Percentiles rank a stretch among this genome's conserved stretches.
These are phyloP conservation scores for Aspergillus aculeatinus DNA, from an alignment of 2,329 filamentous ascomycete species.

Conservation along the genomic window DNA sequence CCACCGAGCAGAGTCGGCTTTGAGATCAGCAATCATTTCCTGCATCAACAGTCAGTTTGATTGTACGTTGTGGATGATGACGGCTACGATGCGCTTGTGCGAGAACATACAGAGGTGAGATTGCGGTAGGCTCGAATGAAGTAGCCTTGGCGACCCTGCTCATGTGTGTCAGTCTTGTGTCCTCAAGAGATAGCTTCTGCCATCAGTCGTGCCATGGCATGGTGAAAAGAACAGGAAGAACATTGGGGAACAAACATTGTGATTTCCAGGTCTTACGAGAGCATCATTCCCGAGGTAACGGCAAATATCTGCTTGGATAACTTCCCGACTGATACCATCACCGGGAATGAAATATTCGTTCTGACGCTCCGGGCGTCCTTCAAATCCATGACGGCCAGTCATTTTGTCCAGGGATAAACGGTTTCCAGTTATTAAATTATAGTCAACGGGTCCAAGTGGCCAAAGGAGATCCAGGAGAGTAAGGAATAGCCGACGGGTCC, in stretches of 20 bases:
- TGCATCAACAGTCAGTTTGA: constrained; percentile 31
- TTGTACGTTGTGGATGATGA: background rate
- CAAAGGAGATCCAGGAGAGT: constrained; percentile 23
- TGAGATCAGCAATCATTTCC: constrained; percentile 58
- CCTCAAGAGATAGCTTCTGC: constrained; percentile 1
- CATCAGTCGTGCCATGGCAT: background rate
- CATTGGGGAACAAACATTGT: constrained; percentile 60
- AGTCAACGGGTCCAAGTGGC: constrained; percentile 30
- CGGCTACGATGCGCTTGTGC: constrained; percentile 12
- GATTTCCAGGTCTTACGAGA: constrained; percentile 70
- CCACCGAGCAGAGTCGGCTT: constrained; percentile 54
- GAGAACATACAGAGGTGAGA: constrained; percentile 66
- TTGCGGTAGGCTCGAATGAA: constrained; percentile 78
- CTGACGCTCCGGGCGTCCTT: constrained; percentile 44
- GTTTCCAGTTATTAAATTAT: constrained; percentile 26
- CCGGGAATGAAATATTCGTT: constrained; percentile 80
- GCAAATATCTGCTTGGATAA: constrained; percentile 81
- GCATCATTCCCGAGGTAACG: constrained; percentile 81
- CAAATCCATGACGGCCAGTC: constrained; percentile 39
- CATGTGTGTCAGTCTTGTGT: constrained; percentile 34
- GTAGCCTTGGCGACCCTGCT: constrained; percentile 67
- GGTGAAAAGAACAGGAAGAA: constrained; percentile 12
- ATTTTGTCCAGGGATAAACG: constrained; percentile 33
- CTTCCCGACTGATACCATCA: constrained; percentile 78
- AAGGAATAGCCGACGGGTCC: constrained; percentile 20